These are phyloP conservation scores for Phyllosticta citriasiana DNA, from an alignment of 2,329 filamentous ascomycete genomes.

Conservation along the genomic window DNA sequence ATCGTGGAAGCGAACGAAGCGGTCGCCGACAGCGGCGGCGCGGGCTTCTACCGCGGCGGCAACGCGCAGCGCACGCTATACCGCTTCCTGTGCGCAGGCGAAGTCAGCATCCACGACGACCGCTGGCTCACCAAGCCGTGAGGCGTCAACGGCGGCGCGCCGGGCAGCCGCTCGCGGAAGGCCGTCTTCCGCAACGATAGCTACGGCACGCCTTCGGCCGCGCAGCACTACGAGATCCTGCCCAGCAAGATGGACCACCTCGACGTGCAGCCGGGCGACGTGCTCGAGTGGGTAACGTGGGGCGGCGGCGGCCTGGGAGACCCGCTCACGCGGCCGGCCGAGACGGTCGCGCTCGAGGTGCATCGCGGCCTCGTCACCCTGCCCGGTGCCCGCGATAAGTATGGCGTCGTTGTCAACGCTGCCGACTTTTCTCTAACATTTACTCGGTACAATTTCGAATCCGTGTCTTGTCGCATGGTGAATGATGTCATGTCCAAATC, in stretches of 20 bases:
- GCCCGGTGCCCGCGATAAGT: conserved; percentile 33
- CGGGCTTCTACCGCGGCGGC: conserved; percentile 39
- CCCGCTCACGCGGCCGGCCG: conserved; percentile 33
- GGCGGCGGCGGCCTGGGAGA: conserved; percentile 41
- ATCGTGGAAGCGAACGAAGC: conserved; percentile 40
- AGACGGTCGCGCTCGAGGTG: conserved; percentile 37
- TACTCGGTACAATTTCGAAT: too few species aligned
- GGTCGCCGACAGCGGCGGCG: conserved; percentile 38
- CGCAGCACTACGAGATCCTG: conserved; percentile 19
- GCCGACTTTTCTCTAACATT: conserved; percentile 17
- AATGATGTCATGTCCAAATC: too few species aligned
- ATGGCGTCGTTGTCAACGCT: conserved; percentile 36
- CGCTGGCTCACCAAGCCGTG: conserved; percentile 41
- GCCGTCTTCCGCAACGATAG: conserved; percentile 32
- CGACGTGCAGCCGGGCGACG: conserved; percentile 35
- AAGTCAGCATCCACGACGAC: conserved; percentile 41
- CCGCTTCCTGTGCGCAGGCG: conserved; percentile 36
- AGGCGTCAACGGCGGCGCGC: conserved; percentile 39
- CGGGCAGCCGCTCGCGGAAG: conserved; percentile 35
- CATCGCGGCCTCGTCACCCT: conserved; percentile 35
- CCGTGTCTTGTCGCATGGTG: too few species aligned
- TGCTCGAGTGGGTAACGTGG: conserved; percentile 43
- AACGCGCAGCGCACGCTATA: conserved; percentile 41
- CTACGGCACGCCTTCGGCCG: conserved; percentile 17
- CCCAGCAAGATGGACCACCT: conserved; percentile 41